A percentile compares a stretch with the other conserved stretches of the same genome.
phyloP scores from a whole-genome alignment of 352 stramenopile species.

The Pythium diclinum region DNA sequence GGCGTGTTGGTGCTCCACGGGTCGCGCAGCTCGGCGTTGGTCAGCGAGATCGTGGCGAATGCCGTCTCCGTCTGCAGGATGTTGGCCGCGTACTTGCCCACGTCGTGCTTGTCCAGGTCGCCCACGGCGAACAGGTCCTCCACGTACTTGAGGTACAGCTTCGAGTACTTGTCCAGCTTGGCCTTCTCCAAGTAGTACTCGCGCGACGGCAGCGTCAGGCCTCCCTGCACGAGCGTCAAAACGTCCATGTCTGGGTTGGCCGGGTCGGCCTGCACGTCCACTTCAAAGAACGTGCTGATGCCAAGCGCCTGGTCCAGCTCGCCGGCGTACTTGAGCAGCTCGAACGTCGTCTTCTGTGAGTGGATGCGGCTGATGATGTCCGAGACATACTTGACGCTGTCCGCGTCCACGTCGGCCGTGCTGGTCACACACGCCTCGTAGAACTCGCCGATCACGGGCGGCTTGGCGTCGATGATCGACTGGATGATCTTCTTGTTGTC shows the following conservation, averaged over 20 bases:
- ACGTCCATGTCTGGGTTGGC: conserved; percentile 45
- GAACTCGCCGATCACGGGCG: conserved; percentile 55
- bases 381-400: conserved; percentile 36
- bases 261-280: conserved; percentile 42
- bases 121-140: conserved; percentile 43
- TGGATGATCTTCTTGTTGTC: conserved; percentile 51
- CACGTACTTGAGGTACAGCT: conserved; percentile 49
- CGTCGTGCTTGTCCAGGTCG: conserved; percentile 37
- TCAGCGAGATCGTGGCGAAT: conserved; percentile 83
- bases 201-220: conserved; percentile 57
- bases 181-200: conserved; percentile 55
- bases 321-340: conserved; percentile 42
- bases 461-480: conserved; percentile 46
- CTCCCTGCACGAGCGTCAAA: conserved; percentile 49
- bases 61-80: conserved; percentile 68
- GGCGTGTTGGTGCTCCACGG: conserved; percentile 86
- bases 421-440: conserved; percentile 52
- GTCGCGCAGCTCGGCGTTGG: conserved; percentile 82
- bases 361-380: conserved; percentile 42
- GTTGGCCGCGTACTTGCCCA: conserved; percentile 35
- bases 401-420: conserved; percentile 36
- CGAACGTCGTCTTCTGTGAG: conserved; percentile 33
- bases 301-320: conserved; percentile 43
- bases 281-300: conserved; percentile 51
- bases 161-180: conserved; percentile 38